Base-by-base conservation (phyloP, 1,284 basidiomycete species). In the Leccinum ponderosum region DNA sequence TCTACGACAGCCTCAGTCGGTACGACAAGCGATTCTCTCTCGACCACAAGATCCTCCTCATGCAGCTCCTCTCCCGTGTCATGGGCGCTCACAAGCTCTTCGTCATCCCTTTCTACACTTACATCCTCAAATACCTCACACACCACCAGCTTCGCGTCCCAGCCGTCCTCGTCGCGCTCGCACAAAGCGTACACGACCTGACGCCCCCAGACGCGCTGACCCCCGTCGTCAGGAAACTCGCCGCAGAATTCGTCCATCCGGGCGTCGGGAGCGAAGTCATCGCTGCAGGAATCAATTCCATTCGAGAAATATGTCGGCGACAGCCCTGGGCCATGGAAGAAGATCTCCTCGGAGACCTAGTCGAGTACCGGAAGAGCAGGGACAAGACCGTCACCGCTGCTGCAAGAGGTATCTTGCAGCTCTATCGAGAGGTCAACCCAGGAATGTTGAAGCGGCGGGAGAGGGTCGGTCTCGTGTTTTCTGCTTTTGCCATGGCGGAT, bases 251-350 rank as follows among this genome's bases (percentile, higher is more conserved):
- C 69, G 93, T 99, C 3, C 97, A 99, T 76, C 97, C 97, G 0
- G 97, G 97, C 63, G 97, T 99, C 4, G 94, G 94, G 3, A 85
- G 89, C 64, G 96, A 99, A 76, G 95, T 99, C 68, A 93, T 98
- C 60, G 90, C 96, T 0, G 97, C 97, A 0, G 97, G 97, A 39
- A 81, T 99, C 69, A 99, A 99, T 73, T 86, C 94, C 20, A 94
- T 99, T 53, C 84, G 95, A 42, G 97, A 99, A 76, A 89, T 99
- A 27, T 98, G 94, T 73, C 78, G 91, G 44, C 78, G 97, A 35
- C 97, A 99, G 74, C 95, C 97, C 5, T 97, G 95, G 94, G 89
- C 91, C 58, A 98, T 99, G 91, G 92, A 94, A 63, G 93, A 95
- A 69, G 95, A 97, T 70, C 77, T 99, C 25, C 81, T 99, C 3